phyloP scores from a whole-genome alignment of 2,329 filamentous ascomycete genomes.

The Colletotrichum cordylinicola region DNA sequence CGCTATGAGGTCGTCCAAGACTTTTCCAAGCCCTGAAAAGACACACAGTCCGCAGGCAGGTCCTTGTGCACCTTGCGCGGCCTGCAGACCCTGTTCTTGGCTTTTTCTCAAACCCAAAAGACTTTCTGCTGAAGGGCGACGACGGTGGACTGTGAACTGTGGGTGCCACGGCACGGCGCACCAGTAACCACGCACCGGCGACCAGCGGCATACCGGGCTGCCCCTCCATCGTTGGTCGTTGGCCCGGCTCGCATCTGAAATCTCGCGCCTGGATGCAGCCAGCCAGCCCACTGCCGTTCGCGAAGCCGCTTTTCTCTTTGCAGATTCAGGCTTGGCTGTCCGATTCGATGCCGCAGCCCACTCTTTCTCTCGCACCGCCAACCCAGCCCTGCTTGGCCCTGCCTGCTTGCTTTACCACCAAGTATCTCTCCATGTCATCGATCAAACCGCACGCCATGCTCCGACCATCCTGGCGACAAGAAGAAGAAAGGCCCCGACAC shows the following conservation, averaged over 20 bases:
- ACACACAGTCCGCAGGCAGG: constrained; percentile 14
- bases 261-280: constrained; percentile 15
- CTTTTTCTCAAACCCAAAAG: constrained; percentile 9
- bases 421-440: constrained; percentile 1
- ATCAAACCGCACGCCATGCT: not conserved
- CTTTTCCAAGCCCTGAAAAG: constrained; percentile 4
- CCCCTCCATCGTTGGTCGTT: not conserved
- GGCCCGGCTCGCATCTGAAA: constrained; percentile 15
- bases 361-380: not conserved
- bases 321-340: constrained; percentile 13
- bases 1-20: constrained; percentile 20
- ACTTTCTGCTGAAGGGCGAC: not conserved
- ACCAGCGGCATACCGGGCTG: not conserved
- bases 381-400: not conserved
- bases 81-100: constrained; percentile 17
- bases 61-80: constrained; percentile 16
- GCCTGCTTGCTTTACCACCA: not conserved
- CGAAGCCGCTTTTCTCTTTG: constrained; percentile 15
- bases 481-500: not conserved
- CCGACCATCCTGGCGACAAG: not conserved
- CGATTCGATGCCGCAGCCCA: constrained; percentile 1
- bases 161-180: not conserved
- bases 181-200: not conserved
- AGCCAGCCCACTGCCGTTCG: constrained; percentile 10
- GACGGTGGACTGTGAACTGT: not conserved